Evolutionary conservation across 2,329 filamentous ascomycete species (phyloP).

Genomic region (Scortechinia acanthostroma): DNA sequence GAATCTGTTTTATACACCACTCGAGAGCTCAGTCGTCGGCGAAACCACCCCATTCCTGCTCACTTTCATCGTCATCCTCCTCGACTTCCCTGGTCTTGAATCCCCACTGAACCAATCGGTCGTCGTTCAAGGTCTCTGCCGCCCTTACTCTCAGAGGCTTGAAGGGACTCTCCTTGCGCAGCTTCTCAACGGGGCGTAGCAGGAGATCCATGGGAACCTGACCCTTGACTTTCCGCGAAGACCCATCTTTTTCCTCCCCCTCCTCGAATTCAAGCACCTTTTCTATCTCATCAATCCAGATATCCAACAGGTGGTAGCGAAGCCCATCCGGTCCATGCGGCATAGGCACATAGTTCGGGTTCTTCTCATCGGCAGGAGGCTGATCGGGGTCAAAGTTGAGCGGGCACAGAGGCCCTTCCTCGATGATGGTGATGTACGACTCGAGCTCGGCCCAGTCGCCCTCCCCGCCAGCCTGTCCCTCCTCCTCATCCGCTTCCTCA

Average conservation of each 20-base stretch:
- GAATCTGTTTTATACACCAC: too few relatives aligned
- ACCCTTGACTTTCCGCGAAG: neutral
- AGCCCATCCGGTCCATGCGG: conserved; percentile 50
- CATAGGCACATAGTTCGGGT: neutral
- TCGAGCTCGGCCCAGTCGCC: neutral
- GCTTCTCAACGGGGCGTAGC: conserved; percentile 25
- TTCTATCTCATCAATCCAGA: conserved; percentile 59
- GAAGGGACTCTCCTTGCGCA: conserved; percentile 27
- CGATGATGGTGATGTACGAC: neutral
- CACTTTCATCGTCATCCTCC: conserved; percentile 17
- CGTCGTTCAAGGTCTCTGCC: conserved; percentile 41
- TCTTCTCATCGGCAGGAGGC: neutral
- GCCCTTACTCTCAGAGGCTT: conserved; percentile 45
- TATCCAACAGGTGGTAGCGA: conserved; percentile 54
- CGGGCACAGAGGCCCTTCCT: neutral
- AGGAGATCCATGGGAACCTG: conserved; percentile 15
- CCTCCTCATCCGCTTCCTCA: neutral
- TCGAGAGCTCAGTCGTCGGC: too few relatives aligned
- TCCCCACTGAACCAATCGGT: conserved; percentile 35
- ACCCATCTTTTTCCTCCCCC: neutral
- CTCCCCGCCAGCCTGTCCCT: neutral
- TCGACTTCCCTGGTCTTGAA: conserved; percentile 5
- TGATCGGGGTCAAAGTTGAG: conserved; percentile 1
- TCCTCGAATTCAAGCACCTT: conserved; percentile 32
- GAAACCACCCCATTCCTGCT: conserved; percentile 45